These are phyloP conservation scores for Saccharum officinarum DNA, from an alignment of 176 grass and related monocot genomes.

Conservation along the genomic window DNA sequence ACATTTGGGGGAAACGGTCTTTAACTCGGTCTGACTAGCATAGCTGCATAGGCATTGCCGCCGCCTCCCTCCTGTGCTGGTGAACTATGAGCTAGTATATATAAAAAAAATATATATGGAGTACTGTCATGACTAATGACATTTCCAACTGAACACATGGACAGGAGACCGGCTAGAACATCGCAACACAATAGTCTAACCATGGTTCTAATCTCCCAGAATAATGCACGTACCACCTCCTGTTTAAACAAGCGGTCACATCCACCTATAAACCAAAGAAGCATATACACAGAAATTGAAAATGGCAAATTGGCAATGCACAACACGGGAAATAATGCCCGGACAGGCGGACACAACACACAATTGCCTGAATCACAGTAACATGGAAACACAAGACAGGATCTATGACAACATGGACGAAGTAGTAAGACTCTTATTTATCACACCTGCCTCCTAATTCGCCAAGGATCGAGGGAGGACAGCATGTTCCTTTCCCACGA, in stretches of 20 bases:
- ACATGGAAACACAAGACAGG: neutral
- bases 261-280: neutral
- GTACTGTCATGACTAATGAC: too few species aligned
- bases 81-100: too few species aligned
- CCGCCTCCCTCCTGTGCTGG: too few species aligned
- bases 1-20: too few species aligned
- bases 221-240: neutral
- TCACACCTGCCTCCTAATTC: slow-evolving; percentile 26
- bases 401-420: slow-evolving; percentile 11
- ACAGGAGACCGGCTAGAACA: too few species aligned
- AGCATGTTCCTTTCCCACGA: slow-evolving; percentile 7
- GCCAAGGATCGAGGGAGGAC: slow-evolving; percentile 4
- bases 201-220: neutral
- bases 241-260: neutral
- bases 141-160: too few species aligned
- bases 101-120: too few species aligned
- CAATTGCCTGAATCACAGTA: slow-evolving; percentile 25
- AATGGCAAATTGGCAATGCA: slow-evolving; percentile 24
- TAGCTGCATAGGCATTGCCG: too few species aligned
- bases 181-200: too few species aligned
- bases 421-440: slow-evolving; percentile 38
- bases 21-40: too few species aligned
- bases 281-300: slow-evolving; percentile 11
- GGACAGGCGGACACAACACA: neutral
- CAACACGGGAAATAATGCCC: neutral